phyloP scores from a whole-genome alignment of 108 stramenopile genomes.

The Asterionellopsis glacialis region DNA sequence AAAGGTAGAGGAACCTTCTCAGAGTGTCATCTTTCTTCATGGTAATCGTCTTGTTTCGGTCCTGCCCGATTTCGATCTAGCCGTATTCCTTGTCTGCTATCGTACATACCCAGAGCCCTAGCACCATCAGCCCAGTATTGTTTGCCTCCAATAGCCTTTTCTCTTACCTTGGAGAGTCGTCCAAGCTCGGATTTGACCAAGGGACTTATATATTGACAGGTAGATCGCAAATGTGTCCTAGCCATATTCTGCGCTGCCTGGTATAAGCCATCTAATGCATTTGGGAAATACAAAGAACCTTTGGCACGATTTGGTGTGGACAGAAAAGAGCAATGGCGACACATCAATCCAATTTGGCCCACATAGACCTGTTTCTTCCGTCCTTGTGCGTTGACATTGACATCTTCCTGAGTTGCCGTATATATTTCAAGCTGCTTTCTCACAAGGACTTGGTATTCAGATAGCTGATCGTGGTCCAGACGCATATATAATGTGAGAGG shows the following conservation, averaged over 20 bases:
- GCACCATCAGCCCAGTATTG: conserved; percentile 43
- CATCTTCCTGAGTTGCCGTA: conserved; percentile 38
- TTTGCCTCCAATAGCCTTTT: conserved; percentile 32
- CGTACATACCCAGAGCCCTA: conserved; percentile 24
- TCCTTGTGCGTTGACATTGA: conserved; percentile 44
- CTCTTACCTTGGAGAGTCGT: conserved; percentile 19
- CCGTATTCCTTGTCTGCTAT: conserved; percentile 10
- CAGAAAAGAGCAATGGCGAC: conserved; percentile 41
- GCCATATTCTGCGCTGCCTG: conserved; percentile 49
- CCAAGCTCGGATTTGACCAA: conserved; percentile 12
- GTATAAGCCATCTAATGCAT: conserved; percentile 34
- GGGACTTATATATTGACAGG: conserved; percentile 25
- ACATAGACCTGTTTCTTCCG: conserved; percentile 36
- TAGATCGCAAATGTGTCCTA: conserved; percentile 16
- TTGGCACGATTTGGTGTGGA: conserved; percentile 37
- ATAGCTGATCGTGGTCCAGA: conserved; percentile 40
- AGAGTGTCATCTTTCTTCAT: no score
- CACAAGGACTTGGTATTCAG: conserved; percentile 57
- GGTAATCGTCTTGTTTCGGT: no score
- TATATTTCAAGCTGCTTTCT: conserved; percentile 56
- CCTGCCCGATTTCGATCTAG: no score
- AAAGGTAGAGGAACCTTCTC: no score
- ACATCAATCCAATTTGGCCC: conserved; percentile 58
- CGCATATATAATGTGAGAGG: conserved; percentile 4
- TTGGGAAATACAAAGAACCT: conserved; percentile 55